Base-by-base conservation (phyloP, 495 filamentous ascomycete genomes). In the Rostrohypoxylon terebratum region DNA sequence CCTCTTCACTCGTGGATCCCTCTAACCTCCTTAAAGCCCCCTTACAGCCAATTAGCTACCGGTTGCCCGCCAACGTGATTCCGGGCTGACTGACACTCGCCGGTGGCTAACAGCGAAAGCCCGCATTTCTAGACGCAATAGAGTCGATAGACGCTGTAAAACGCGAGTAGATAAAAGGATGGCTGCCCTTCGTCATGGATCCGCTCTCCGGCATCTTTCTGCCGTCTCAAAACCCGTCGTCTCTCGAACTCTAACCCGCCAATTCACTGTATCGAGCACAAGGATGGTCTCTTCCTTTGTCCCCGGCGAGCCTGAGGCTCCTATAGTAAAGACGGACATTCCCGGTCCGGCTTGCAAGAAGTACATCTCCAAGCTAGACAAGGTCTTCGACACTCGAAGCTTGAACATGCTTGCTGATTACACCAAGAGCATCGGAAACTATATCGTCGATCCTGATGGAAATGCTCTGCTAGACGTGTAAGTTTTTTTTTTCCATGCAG, bases 331-430 rank as follows among this genome's bases (percentile, higher is more conserved):
- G 79, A 97, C 92, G 6, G 82, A 87, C 36, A 94, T 98, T 72
- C 95, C 95, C 13, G 96, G 95, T 2, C 94, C 94, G 51, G 86
- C 90, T 82, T 88, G 93, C 40, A 88, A 92, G 75, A 87, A 88
- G 63, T 85, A 92, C 76, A 82, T 83, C 31, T 61, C 72, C 47
- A 80, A 82, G 74, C 84, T 99, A 59, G 81, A 94, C 81, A 83
- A 91, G 82, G 93, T 99, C 67, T 99, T 97, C 77, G 96, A 99
- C 79, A 95, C 93, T 1, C 88, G 95, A 74, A 93, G 90, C 82
- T 82, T 97, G 85, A 98, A 97, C 85, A 94, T 97, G 91, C 84
- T 97, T 72, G 86, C 91, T 66, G 90, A 97, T 80, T 97, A 94
- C 80, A 78, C 85, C 58, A 89, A 91, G 81, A 93, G 92, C 77